Evolutionary conservation across 2,329 filamentous ascomycete genomes (phyloP), one percentile per base, ranked within the genome.

Genomic region (Alternaria incomplexa): DNA sequence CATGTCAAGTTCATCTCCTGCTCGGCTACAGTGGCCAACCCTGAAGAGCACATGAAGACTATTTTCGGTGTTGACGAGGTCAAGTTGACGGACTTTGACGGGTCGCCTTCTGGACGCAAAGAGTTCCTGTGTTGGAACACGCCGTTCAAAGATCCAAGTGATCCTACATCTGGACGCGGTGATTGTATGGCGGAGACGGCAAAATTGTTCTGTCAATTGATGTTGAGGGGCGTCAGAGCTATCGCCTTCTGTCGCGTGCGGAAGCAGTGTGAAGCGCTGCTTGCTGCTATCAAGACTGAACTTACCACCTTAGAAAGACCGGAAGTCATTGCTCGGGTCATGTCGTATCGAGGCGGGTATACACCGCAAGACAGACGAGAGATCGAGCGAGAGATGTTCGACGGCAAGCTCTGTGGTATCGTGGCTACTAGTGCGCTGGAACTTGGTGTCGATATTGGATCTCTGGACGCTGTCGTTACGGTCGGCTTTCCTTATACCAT

Each of bases 71-170:
- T 97, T 7, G 87, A 93, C 0, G 85, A 94, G 66, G 92, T 97
- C 13, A 88, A 86, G 61, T 80, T 98, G 47, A 91, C 95, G 1
- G 93, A 97, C 74, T 94, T 92, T 73, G 96, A 99, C 75, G 96
- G 96, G 1, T 97, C 94, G 0, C 96, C 96, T 0, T 93, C 93
- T 6, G 93, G 95, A 0, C 86, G 93, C 22, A 98, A 98, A 77
- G 95, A 98, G 73, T 98, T 98, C 61, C 76, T 99, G 7, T 98
- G 94, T 79, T 99, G 96, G 96, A 98, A 99, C 72, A 97, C 95
- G 0, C 96, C 96, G 0, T 97, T 89, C 79, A 96, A 93, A 77
- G 95, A 97, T 70, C 93, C 95, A 0, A 87, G 86, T 1, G 95
- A 98, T 79, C 92, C 93, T 9, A 89, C 91, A 0, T 97, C 93